These are phyloP conservation scores for Colletotrichum sp. DNA, from an alignment of 2,329 filamentous ascomycete species.

Conservation along the genomic window DNA sequence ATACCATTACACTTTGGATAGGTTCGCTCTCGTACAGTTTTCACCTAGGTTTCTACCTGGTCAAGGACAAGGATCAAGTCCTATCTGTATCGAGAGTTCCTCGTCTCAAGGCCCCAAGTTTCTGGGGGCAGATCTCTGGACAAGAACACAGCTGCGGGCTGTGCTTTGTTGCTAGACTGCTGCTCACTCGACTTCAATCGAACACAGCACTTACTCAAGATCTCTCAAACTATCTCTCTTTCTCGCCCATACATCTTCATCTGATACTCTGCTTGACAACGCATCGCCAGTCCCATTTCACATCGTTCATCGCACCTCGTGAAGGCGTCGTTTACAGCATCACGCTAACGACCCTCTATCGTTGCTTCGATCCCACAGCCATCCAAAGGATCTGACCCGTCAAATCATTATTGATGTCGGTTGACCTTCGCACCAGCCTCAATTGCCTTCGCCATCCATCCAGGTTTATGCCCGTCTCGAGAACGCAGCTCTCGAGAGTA, in stretches of 20 bases:
- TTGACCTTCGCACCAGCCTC: conserved; percentile 61
- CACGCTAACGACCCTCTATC: conserved; percentile 3
- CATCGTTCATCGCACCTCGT: conserved; percentile 4
- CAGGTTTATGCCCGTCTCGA: conserved; percentile 62
- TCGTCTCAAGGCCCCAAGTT: conserved; percentile 18
- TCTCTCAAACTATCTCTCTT: neutral
- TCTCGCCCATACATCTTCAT: neutral
- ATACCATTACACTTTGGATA: conserved; percentile 13
- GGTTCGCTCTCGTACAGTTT: neutral
- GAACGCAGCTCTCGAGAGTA: conserved; percentile 58
- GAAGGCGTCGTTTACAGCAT: conserved; percentile 10
- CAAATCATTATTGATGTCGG: conserved; percentile 61
- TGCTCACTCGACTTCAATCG: conserved; percentile 14
- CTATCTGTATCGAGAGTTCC: conserved; percentile 14
- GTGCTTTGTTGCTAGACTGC: conserved; percentile 24
- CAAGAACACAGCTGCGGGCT: conserved; percentile 15
- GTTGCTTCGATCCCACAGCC: neutral
- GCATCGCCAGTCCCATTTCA: neutral
- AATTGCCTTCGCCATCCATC: conserved; percentile 61
- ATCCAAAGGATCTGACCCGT: conserved; percentile 20
- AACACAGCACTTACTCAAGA: neutral
- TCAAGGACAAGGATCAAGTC: conserved; percentile 10
- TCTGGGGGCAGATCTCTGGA: conserved; percentile 24
- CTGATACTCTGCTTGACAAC: conserved; percentile 3
- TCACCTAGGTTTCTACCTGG: conserved; percentile 11